phyloP scores from a whole-genome alignment of 768 basidiomycete genomes.

The Coprinellus aureogranulatus region DNA sequence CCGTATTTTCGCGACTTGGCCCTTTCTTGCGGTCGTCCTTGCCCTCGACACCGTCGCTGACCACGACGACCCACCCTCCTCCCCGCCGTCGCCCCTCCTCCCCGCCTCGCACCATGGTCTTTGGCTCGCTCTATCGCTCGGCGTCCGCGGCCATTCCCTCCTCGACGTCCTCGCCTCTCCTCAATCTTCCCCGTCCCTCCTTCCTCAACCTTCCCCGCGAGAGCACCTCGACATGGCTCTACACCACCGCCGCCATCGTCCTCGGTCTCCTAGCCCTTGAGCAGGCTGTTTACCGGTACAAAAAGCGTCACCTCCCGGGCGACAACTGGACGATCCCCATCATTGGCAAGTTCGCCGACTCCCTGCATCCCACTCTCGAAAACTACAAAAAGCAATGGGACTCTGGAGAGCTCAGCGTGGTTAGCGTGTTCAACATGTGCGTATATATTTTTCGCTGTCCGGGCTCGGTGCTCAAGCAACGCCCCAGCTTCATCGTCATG shows the following conservation, averaged over 20 bases:
- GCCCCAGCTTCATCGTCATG: conserved; percentile 92
- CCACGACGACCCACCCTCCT: no score
- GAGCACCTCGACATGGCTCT: conserved; percentile 52
- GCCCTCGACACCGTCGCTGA: no score
- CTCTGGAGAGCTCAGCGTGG: conserved; percentile 79
- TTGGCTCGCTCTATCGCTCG: conserved; percentile 35
- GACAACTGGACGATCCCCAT: conserved; percentile 93
- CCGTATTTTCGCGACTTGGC: conserved; percentile 3
- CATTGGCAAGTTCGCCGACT: conserved; percentile 95
- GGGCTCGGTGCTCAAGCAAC: conserved; percentile 3
- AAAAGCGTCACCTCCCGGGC: conserved; percentile 88
- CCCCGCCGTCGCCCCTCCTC: conserved; percentile 19
- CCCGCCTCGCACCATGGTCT: conserved; percentile 30
- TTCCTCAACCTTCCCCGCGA: conserved; percentile 37
- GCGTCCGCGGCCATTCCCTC: conserved; percentile 41
- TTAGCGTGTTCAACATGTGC: conserved; percentile 98
- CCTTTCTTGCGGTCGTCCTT: no score
- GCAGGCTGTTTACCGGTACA: conserved; percentile 83
- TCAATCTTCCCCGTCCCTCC: conserved; percentile 46
- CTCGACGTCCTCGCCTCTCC: conserved; percentile 38
- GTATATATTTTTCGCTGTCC: conserved; percentile 22
- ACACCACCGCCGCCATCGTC: conserved; percentile 68
- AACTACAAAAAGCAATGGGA: conserved; percentile 92
- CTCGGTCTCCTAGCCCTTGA: conserved; percentile 79
- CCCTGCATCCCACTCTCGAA: conserved; percentile 87